These are phyloP conservation scores for Aspergillus leporis DNA, from an alignment of 495 filamentous ascomycete species.

Conservation along the genomic window DNA sequence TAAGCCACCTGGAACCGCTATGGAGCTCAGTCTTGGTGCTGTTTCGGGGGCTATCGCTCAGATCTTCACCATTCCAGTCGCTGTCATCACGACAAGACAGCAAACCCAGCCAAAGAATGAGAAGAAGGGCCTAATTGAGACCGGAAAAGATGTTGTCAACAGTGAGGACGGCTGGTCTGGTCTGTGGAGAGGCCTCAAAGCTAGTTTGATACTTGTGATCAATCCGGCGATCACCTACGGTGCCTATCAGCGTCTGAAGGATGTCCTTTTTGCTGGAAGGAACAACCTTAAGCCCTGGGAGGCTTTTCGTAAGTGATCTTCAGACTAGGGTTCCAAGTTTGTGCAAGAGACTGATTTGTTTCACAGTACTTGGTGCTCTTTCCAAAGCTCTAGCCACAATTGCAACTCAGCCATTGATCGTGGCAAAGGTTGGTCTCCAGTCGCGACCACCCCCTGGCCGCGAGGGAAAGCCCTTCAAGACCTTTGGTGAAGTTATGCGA, in stretches of 20 bases:
- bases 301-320: constrained; percentile 78
- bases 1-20: constrained; percentile 72
- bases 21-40: constrained; percentile 86
- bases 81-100: constrained; percentile 92
- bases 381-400: constrained; percentile 94
- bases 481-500: constrained; percentile 90
- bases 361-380: constrained; percentile 80
- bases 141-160: constrained; percentile 81
- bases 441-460: constrained; percentile 83
- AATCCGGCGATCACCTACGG: constrained; percentile 99
- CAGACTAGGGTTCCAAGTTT: background rate
- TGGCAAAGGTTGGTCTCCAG: constrained; percentile 96
- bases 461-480: constrained; percentile 90
- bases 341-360: constrained; percentile 19
- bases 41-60: constrained; percentile 89
- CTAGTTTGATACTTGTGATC: constrained; percentile 92
- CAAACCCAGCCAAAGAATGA: constrained; percentile 87
- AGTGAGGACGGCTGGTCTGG: constrained; percentile 89
- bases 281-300: constrained; percentile 78
- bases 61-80: constrained; percentile 93
- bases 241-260: constrained; percentile 88
- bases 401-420: constrained; percentile 91
- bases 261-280: constrained; percentile 75
- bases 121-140: constrained; percentile 84
- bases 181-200: constrained; percentile 94